phyloP scores from a whole-genome alignment of 2,329 filamentous ascomycete genomes.

The Rhynchosporium graminicola region DNA sequence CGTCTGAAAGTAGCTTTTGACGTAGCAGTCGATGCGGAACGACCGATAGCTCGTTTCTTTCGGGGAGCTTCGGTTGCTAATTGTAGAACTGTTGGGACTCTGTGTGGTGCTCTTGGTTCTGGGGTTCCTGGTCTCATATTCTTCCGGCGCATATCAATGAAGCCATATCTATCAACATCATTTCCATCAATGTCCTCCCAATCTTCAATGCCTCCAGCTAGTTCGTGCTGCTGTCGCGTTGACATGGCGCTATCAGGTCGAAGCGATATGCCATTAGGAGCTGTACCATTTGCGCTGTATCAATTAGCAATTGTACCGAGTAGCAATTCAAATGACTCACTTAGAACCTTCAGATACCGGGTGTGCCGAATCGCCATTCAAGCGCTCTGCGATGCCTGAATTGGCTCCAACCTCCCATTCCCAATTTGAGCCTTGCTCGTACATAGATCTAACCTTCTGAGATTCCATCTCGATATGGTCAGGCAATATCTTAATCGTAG shows the following conservation, averaged over 20 bases:
- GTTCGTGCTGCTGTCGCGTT: slow-evolving; percentile 45
- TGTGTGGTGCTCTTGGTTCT: slow-evolving; percentile 38
- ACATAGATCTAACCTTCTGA: slow-evolving; percentile 42
- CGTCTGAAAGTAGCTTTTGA: slow-evolving; percentile 36
- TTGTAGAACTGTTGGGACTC: slow-evolving; percentile 38
- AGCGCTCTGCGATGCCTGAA: slow-evolving; percentile 18
- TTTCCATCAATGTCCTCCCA: slow-evolving; percentile 64
- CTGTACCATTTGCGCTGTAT: slow-evolving; percentile 29
- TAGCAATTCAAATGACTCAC: neutral
- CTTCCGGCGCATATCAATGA: slow-evolving; percentile 54
- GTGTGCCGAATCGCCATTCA: neutral
- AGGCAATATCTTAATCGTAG: slow-evolving; percentile 34
- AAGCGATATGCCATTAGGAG: slow-evolving; percentile 16
- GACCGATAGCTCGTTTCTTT: slow-evolving; percentile 35
- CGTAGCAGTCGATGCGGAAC: slow-evolving; percentile 33
- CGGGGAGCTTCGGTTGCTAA: slow-evolving; percentile 38
- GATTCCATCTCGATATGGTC: slow-evolving; percentile 40
- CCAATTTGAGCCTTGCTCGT: slow-evolving; percentile 35
- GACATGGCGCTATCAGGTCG: slow-evolving; percentile 35
- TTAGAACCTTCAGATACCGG: neutral
- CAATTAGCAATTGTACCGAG: slow-evolving; percentile 25
- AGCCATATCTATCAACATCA: slow-evolving; percentile 68
- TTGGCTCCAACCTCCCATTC: slow-evolving; percentile 35
- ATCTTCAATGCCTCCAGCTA: slow-evolving; percentile 63
- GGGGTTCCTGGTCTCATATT: slow-evolving; percentile 43